Evolutionary conservation across 1,284 basidiomycete species (phyloP).

Genomic region (Leucocoprinus gongylophorus): DNA sequence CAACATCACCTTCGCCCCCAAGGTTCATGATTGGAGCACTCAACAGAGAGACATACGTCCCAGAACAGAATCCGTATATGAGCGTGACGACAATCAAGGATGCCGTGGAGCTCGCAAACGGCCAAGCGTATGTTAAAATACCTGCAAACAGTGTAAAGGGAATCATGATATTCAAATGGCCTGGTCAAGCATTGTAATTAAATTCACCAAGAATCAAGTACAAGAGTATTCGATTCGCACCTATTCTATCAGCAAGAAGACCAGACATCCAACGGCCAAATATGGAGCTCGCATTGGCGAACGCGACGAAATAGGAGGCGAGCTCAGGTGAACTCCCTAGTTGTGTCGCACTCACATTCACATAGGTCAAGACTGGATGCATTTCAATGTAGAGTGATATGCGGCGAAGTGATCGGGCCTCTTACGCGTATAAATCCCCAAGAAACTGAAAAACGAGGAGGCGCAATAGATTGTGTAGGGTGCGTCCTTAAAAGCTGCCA

Average conservation of each 20-base stretch:
- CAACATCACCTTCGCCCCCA: constrained; percentile 53
- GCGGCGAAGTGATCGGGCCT: constrained; percentile 8
- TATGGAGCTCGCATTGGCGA: constrained; percentile 40
- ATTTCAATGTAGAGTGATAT: background rate
- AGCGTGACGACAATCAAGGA: constrained; percentile 42
- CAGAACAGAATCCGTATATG: constrained; percentile 45
- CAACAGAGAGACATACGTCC: constrained; percentile 50
- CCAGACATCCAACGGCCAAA: constrained; percentile 38
- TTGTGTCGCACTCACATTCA: constrained; percentile 33
- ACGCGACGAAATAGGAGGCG: constrained; percentile 42
- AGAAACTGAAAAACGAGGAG: constrained; percentile 39
- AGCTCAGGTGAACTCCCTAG: constrained; percentile 35
- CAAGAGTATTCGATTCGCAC: constrained; percentile 17
- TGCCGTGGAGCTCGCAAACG: constrained; percentile 37
- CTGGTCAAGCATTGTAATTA: constrained; percentile 21
- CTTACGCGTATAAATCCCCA: constrained; percentile 52
- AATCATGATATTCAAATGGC: constrained; percentile 49
- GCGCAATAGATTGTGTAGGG: constrained; percentile 36
- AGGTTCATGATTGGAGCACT: constrained; percentile 51
- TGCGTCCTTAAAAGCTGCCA: constrained; percentile 37
- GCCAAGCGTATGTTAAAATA: constrained; percentile 53
- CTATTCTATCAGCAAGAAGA: constrained; percentile 32
- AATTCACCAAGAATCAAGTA: background rate
- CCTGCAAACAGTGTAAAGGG: constrained; percentile 45
- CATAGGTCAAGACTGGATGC: constrained; percentile 36